A percentile compares a stretch with the other conserved stretches of the same genome.
phyloP scores from a whole-genome alignment of 2,329 filamentous ascomycete species.

The Microcyclospora pomicola region DNA sequence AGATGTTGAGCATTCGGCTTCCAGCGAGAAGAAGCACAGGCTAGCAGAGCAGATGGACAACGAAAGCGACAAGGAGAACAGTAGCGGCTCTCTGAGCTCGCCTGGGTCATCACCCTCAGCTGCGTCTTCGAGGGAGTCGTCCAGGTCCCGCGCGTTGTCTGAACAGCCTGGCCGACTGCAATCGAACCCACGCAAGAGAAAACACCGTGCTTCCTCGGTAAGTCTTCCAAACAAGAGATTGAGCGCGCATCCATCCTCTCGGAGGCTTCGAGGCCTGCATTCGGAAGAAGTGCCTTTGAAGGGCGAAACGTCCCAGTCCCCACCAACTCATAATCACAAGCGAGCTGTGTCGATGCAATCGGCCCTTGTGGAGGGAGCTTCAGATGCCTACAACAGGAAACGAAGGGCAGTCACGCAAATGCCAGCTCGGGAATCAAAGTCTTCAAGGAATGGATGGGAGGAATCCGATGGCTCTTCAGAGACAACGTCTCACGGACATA shows the following conservation, averaged over 20 bases:
- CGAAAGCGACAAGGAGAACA: slow-evolving; percentile 10
- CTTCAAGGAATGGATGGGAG: slow-evolving; percentile 36
- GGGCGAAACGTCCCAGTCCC: slow-evolving; percentile 43
- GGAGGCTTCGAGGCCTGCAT: slow-evolving; percentile 15
- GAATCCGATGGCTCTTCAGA: slow-evolving; percentile 43
- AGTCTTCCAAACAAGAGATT: slow-evolving; percentile 20
- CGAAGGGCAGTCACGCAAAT: slow-evolving; percentile 39
- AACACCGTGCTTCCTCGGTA: slow-evolving; percentile 23
- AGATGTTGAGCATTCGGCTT: slow-evolving; percentile 8
- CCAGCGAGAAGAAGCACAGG: slow-evolving; percentile 1
- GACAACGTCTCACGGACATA: slow-evolving; percentile 43
- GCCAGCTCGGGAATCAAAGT: slow-evolving; percentile 18
- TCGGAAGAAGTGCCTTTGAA: slow-evolving; percentile 13
- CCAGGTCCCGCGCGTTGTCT: slow-evolving; percentile 17
- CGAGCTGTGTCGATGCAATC: slow-evolving; percentile 53
- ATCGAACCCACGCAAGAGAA: slow-evolving; percentile 24
- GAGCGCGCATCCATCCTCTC: slow-evolving; percentile 16
- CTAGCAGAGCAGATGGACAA: slow-evolving; percentile 9
- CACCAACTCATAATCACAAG: slow-evolving; percentile 44
- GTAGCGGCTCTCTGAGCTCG: slow-evolving; percentile 21
- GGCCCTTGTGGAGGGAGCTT: slow-evolving; percentile 40
- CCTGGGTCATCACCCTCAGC: slow-evolving; percentile 13
- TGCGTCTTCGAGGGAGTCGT: slow-evolving; percentile 12
- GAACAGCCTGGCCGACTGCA: slow-evolving; percentile 13
- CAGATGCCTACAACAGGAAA: slow-evolving; percentile 13